Conservation (phyloP, 345 rosid genomes). For the Reutealis trisperma region DNA sequence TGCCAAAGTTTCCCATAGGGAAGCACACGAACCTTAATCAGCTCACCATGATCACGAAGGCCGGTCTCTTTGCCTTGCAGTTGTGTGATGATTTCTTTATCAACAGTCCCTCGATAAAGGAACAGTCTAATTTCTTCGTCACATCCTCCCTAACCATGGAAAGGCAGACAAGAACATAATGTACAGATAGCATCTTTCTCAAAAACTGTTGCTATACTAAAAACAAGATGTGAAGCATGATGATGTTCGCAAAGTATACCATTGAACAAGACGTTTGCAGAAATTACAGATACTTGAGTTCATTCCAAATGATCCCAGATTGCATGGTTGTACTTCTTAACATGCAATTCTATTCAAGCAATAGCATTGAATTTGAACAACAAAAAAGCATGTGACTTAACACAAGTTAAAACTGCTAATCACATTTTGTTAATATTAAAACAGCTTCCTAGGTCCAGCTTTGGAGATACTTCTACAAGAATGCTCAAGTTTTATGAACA, state of each 20-base stretch:
- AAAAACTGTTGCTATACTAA: background rate
- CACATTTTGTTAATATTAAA: too few relatives aligned
- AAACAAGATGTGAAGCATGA: background rate
- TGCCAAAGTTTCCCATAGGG: constrained; percentile 77
- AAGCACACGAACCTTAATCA: constrained; percentile 69
- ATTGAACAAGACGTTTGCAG: too few relatives aligned
- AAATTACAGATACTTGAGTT: background rate
- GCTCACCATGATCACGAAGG: constrained; percentile 67
- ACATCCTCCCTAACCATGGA: constrained; percentile 74
- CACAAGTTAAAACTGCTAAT: too few relatives aligned
- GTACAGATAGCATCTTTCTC: background rate
- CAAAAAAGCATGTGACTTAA: too few relatives aligned
- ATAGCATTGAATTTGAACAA: too few relatives aligned
- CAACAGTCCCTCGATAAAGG: constrained; percentile 63
- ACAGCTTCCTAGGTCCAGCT: too few relatives aligned
- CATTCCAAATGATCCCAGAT: background rate
- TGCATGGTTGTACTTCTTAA: background rate
- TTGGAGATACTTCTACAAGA: background rate
- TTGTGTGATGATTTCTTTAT: constrained; percentile 51
- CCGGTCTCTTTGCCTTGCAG: constrained; percentile 89
- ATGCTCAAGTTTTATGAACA: background rate
- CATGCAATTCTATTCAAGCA: background rate
- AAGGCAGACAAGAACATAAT: constrained; percentile 12
- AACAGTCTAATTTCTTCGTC: constrained; percentile 84
- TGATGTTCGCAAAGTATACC: background rate